Percentiles rank a stretch among this genome's conserved stretches.
Conservation (phyloP, 2,329 filamentous ascomycete genomes). For the Graphilbum fragrans region DNA sequence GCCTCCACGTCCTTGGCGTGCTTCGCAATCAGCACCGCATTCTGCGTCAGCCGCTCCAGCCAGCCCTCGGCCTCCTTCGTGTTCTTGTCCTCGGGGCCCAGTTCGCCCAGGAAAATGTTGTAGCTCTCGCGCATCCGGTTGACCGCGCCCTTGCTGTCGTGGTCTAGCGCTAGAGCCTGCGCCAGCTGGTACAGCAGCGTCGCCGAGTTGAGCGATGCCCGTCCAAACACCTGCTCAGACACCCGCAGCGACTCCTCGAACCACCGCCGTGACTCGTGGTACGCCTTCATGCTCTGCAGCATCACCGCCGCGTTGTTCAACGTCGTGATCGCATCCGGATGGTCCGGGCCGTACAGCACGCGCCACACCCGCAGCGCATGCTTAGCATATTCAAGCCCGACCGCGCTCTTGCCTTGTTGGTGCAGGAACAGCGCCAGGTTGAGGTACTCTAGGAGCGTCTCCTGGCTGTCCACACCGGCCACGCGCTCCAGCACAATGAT, state of each 20-base stretch:
- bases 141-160: conserved; percentile 85
- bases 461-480: conserved; percentile 81
- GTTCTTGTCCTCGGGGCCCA: conserved; percentile 87
- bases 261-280: conserved; percentile 90
- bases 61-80: conserved; percentile 96
- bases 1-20: conserved; percentile 79
- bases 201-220: conserved; percentile 82
- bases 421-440: conserved; percentile 93
- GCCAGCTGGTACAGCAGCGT: conserved; percentile 95
- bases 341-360: conserved; percentile 83
- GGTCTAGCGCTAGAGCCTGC: conserved; percentile 88
- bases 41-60: conserved; percentile 92
- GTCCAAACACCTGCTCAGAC: conserved; percentile 82
- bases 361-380: conserved; percentile 95
- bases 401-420: conserved; percentile 77
- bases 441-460: conserved; percentile 90
- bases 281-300: conserved; percentile 90
- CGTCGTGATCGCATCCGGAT: conserved; percentile 96
- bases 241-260: conserved; percentile 87
- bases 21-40: conserved; percentile 87
- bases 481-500: conserved; percentile 94
- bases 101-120: conserved; percentile 81
- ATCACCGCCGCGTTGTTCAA: conserved; percentile 98
- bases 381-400: conserved; percentile 77
- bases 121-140: conserved; percentile 92